Evolutionary conservation across 331 rosid genomes (phyloP), one percentile per base, ranked within the genome.

Genomic region (Telfairia occidentalis): DNA sequence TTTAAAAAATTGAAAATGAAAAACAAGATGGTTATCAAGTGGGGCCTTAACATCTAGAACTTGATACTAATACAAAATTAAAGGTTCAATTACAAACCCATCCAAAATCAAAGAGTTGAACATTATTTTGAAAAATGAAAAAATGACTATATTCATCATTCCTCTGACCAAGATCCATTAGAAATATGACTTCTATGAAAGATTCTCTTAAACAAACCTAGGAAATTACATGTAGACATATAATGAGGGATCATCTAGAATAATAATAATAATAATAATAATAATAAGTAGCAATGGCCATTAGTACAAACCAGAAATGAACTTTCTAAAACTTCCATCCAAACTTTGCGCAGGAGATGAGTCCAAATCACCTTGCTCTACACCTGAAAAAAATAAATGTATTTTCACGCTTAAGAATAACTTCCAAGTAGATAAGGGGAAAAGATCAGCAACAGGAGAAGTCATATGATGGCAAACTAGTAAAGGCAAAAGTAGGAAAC

Each of bases 311-410:
- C 78, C 78, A 24, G 78, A 55, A 19, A 75, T 45, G 55, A 55
- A 75, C 78, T 75, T 75, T 59, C 78, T 75, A 45, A 75, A 75
- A 60, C 78, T 75, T 42, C 78, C 78, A 75, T 75, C 78, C 6
- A 75, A 40, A 45, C 71, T 75, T 75, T 43, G 71, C 57, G 26
- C 78, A 42, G 78, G 66, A 34, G 66, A 45, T 58, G 71, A 9
- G 42, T 75, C 57, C 55, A 75, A 45, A 58, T 75, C 45, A 57
- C 53, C 53, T 42, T 29, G 67, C 78, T 24, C 71, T 21, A 60
- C 12, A 59, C 70, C 69, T 75, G 28, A 18, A 38, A 29, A 67
- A 42, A 21, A 24, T 21, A 15, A 35, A 6, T 4, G 37, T 3
- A 60, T 16, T 61, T 61, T 61, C 69, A 63, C 34, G 46, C 43